phyloP scores from a whole-genome alignment of 2,329 filamentous ascomycete genomes.

The Cercospora sp. region DNA sequence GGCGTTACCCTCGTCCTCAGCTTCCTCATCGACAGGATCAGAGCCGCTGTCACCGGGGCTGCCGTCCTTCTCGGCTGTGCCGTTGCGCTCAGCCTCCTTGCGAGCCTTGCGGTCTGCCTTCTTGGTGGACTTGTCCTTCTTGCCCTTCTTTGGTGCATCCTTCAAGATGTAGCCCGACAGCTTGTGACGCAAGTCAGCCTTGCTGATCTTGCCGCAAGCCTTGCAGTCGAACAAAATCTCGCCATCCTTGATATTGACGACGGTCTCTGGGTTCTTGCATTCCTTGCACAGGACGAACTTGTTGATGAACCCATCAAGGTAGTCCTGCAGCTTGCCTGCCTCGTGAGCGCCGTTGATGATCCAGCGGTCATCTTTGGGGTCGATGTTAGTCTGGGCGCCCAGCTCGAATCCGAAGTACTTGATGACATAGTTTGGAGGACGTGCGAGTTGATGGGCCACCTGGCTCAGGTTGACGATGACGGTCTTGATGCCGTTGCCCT shows the following conservation, averaged over 20 bases:
- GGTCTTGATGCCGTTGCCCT: conserved; percentile 99
- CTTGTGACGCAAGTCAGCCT: conserved; percentile 91
- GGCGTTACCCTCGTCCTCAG: conserved; percentile 65
- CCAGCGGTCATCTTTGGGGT: conserved; percentile 96
- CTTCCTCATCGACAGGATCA: conserved; percentile 62
- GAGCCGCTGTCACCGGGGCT: conserved; percentile 68
- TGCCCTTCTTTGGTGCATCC: conserved; percentile 87
- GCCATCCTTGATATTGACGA: conserved; percentile 90
- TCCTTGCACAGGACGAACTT: conserved; percentile 99
- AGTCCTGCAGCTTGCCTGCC: conserved; percentile 91
- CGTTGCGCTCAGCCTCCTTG: conserved; percentile 63
- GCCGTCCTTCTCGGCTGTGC: conserved; percentile 53
- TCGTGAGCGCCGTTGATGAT: conserved; percentile 99
- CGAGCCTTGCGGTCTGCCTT: conserved; percentile 84
- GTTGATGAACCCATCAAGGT: conserved; percentile 96
- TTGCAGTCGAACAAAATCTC: conserved; percentile 96
- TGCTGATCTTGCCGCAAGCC: conserved; percentile 89
- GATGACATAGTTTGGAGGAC: conserved; percentile 92
- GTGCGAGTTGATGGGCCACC: conserved; percentile 86
- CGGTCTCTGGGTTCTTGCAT: conserved; percentile 99
- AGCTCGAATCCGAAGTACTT: conserved; percentile 99
- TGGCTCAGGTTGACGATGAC: conserved; percentile 96
- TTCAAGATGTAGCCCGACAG: conserved; percentile 96
- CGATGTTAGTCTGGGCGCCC: conserved; percentile 96
- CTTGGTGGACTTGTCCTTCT: conserved; percentile 96